These are phyloP conservation scores for Cordyceps javanica DNA, from an alignment of 2,329 filamentous ascomycete genomes.

Conservation along the genomic window DNA sequence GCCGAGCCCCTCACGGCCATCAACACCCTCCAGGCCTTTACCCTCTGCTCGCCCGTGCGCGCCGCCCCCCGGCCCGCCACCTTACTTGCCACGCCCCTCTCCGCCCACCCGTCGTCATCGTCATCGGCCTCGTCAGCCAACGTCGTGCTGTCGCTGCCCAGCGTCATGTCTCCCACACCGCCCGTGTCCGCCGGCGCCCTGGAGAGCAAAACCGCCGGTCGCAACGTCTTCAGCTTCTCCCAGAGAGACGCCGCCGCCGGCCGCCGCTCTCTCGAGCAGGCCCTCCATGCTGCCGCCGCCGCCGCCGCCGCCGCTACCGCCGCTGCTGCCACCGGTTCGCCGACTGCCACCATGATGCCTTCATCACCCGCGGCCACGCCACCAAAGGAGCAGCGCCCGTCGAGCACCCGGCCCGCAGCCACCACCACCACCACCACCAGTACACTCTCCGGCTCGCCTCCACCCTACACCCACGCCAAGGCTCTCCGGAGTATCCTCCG, in stretches of 20 bases:
- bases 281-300: not conserved
- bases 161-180: constrained; percentile 54
- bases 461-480: constrained; percentile 54
- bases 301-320: not conserved
- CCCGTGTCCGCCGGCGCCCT: constrained; percentile 48
- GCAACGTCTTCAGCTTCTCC: constrained; percentile 43
- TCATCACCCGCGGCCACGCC: not conserved
- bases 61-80: constrained; percentile 15
- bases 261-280: not conserved
- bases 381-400: not conserved
- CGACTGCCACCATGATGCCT: not conserved
- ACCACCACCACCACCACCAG: not conserved
- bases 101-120: constrained; percentile 37
- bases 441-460: constrained; percentile 18
- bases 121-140: constrained; percentile 28
- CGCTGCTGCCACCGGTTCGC: not conserved
- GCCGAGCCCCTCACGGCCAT: constrained; percentile 45
- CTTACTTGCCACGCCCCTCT: constrained; percentile 45
- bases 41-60: constrained; percentile 24
- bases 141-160: constrained; percentile 41
- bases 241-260: constrained; percentile 25
- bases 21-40: constrained; percentile 32
- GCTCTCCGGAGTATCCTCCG: constrained; percentile 58
- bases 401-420: too few relatives aligned
- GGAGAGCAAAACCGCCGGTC: too few relatives aligned